phyloP scores from a whole-genome alignment of 2,329 filamentous ascomycete genomes.

The Penicillium sp. region DNA sequence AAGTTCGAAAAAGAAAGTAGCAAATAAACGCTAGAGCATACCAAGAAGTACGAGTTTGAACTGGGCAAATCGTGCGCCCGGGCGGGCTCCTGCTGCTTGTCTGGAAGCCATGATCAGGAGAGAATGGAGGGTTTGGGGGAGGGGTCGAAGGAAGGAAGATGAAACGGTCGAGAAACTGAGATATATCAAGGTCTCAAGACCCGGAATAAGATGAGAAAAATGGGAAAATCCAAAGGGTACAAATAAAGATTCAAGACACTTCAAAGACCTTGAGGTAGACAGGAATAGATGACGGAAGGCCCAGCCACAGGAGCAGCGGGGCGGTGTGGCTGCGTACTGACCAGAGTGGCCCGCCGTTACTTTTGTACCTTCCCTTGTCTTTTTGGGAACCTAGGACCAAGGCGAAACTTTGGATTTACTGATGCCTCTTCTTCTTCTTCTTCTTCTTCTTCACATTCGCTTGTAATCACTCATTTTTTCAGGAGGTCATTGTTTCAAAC shows the following conservation, averaged over 20 bases:
- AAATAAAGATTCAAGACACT: not conserved
- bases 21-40: conserved; percentile 48
- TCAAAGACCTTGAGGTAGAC: conserved; percentile 18
- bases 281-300: conserved; percentile 35
- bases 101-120: conserved; percentile 70
- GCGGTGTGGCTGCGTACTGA: conserved; percentile 24
- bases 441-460: conserved; percentile 1
- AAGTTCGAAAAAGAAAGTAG: not conserved
- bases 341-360: conserved; percentile 13
- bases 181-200: conserved; percentile 2
- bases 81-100: conserved; percentile 67
- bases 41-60: conserved; percentile 98
- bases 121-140: conserved; percentile 5
- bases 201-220: conserved; percentile 4
- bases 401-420: not conserved
- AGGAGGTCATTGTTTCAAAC: conserved; percentile 31
- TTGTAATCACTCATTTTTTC: conserved; percentile 1
- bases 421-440: not conserved
- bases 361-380: conserved; percentile 12
- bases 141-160: conserved; percentile 5
- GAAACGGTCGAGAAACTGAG: not conserved
- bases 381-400: conserved; percentile 4
- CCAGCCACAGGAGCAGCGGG: conserved; percentile 32
- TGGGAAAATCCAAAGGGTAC: conserved; percentile 15
- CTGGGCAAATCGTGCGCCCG: conserved; percentile 84